phyloP scores from a whole-genome alignment of 2,329 filamentous ascomycete species.

The Coniochaeta sp. region DNA sequence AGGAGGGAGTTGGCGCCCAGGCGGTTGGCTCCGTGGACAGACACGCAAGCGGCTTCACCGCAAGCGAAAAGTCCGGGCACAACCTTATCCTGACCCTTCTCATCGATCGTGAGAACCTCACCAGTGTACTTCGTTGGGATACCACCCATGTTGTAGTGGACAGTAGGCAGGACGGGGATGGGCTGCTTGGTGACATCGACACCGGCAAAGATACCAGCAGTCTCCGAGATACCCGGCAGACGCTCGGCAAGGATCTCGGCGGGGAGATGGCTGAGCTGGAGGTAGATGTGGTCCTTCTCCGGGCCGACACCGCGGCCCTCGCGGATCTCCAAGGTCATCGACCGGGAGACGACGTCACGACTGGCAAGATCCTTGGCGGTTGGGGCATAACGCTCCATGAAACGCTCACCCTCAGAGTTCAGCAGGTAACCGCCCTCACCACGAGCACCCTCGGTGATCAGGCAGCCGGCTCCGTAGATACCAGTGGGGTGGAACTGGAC shows the following conservation, averaged over 20 bases:
- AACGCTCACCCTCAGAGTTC: constrained; percentile 96
- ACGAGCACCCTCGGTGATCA: constrained; percentile 97
- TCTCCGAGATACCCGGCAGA: constrained; percentile 97
- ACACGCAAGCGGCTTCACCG: constrained; percentile 95
- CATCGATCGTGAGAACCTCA: constrained; percentile 86
- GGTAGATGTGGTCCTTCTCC: constrained; percentile 98
- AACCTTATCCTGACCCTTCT: constrained; percentile 80
- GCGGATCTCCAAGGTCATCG: constrained; percentile 97
- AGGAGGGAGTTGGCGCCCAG: constrained; percentile 97
- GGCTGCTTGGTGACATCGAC: constrained; percentile 97
- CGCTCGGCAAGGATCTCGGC: constrained; percentile 89
- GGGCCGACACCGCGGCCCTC: constrained; percentile 94
- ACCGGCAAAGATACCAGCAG: constrained; percentile 92
- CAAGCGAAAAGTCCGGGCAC: constrained; percentile 94
- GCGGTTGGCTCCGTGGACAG: constrained; percentile 96
- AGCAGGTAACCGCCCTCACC: constrained; percentile 97
- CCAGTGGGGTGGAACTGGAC: constrained; percentile 99
- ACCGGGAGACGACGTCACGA: constrained; percentile 92
- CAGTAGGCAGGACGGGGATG: constrained; percentile 91
- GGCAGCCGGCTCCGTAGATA: constrained; percentile 95
- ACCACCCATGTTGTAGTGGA: constrained; percentile 99
- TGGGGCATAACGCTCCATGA: constrained; percentile 98
- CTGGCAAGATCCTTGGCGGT: constrained; percentile 97
- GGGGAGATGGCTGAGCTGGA: constrained; percentile 93
- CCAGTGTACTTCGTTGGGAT: constrained; percentile 97